Evolutionary conservation across 2,329 filamentous ascomycete species (phyloP), one percentile per base, ranked within the genome.

Genomic region (Fusarium devonianum): DNA sequence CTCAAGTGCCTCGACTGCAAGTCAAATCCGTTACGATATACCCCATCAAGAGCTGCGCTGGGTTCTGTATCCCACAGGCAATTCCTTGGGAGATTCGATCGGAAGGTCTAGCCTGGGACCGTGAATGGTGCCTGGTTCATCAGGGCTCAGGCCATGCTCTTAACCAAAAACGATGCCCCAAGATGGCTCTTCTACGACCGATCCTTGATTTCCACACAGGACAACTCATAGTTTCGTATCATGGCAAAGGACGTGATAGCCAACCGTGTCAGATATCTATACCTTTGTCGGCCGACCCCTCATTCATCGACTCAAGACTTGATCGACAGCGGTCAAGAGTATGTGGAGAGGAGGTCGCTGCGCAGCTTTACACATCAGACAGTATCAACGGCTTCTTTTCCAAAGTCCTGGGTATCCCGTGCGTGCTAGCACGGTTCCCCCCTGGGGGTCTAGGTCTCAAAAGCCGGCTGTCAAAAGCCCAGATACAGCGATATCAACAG

Each of bases 121-220:
- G 94, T 53, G 93, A 97, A 75, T 99, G 94, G 93, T 97, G 93
- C 72, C 76, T 99, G 14, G 79, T 99, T 11, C 92, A 97, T 68
- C 83, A 86, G 66, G 92, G 90, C 32, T 95, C 92, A 1, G 89
- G 90, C 0, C 85, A 87, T 62, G 91, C 88, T 5, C 76, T 99
- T 43, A 96, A 84, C 67, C 93, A 97, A 71, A 99, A 97, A 73
- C 81, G 86, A 57, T 87, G 94, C 67, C 90, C 92, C 3, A 84
- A 79, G 23, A 97, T 99, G 93, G 88, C 90, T 10, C 80, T 97
- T 4, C 79, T 99, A 40, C 81, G 82, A 39, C 93, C 94, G 6
- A 71, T 67, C 4, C 76, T 97, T 29, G 89, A 97, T 63, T 83
- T 96, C 47, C 74, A 81, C 1, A 71, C 71, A 2, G 88, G 89